These are phyloP conservation scores for Xylaria sp. DNA, from an alignment of 495 filamentous ascomycete species.

Conservation along the genomic window DNA sequence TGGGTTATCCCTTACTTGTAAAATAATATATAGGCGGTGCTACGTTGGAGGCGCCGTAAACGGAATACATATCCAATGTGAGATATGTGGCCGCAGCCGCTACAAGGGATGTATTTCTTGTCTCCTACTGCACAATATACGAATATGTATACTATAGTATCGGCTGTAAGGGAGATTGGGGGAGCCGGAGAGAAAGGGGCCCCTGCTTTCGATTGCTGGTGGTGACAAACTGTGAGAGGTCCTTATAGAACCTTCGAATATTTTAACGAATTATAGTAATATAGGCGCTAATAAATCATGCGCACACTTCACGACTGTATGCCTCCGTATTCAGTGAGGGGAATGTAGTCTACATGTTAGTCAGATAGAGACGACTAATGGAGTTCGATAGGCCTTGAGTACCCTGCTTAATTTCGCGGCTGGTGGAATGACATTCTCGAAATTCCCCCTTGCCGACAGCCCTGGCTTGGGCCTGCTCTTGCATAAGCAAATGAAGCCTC, in stretches of 20 bases:
- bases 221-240: not conserved
- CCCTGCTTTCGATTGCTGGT: not conserved
- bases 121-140: not conserved
- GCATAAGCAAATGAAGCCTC: not conserved
- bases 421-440: not conserved
- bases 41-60: not conserved
- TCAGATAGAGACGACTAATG: not conserved
- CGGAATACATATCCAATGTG: not conserved
- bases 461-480: not conserved
- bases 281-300: not conserved
- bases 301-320: not conserved
- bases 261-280: not conserved
- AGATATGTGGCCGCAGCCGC: not conserved
- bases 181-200: too few relatives aligned
- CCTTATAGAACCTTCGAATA: not conserved
- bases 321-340: not conserved
- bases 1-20: not conserved
- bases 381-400: not conserved
- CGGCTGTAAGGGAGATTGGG: too few relatives aligned
- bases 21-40: not conserved
- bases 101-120: not conserved
- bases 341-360: not conserved
- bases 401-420: not conserved
- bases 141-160: too few relatives aligned
- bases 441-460: not conserved